phyloP scores from a whole-genome alignment of 768 basidiomycete species.

The Podaxis sp. region DNA sequence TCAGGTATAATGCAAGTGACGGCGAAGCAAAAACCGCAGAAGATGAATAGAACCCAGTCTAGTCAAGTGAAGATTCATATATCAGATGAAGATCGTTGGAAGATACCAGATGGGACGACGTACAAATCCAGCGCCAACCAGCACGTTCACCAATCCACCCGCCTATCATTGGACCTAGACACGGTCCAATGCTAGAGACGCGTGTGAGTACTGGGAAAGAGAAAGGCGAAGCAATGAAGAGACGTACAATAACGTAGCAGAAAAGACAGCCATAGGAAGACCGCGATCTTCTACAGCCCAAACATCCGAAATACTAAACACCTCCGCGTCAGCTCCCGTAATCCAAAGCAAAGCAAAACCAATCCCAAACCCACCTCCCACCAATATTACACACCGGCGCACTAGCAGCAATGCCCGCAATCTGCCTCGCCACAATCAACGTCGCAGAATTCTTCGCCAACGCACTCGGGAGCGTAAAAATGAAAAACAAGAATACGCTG shows the following conservation, averaged over 20 bases:
- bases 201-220: not conserved
- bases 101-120: constrained; percentile 11
- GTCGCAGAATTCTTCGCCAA: constrained; percentile 45
- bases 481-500: constrained; percentile 40
- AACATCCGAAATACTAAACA: constrained; percentile 38
- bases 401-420: constrained; percentile 44
- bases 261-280: constrained; percentile 50
- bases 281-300: constrained; percentile 42
- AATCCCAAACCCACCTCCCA: constrained; percentile 28
- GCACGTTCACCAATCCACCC: constrained; percentile 44
- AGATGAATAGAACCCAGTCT: constrained; percentile 48
- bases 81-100: too few species aligned
- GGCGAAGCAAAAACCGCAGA: constrained; percentile 35
- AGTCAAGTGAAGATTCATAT: not conserved
- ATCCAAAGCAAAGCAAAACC: not conserved
- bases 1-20: constrained; percentile 48
- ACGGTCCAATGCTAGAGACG: constrained; percentile 39
- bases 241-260: constrained; percentile 44
- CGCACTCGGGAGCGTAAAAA: constrained; percentile 48
- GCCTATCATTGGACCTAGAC: constrained; percentile 50
- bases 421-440: constrained; percentile 41
- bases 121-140: constrained; percentile 50
- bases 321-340: not conserved
- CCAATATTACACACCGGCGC: constrained; percentile 47
- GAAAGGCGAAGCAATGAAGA: not conserved